Conservation (phyloP, 192 early-diverging fungal species). For the Neocallimastix lanati region DNA sequence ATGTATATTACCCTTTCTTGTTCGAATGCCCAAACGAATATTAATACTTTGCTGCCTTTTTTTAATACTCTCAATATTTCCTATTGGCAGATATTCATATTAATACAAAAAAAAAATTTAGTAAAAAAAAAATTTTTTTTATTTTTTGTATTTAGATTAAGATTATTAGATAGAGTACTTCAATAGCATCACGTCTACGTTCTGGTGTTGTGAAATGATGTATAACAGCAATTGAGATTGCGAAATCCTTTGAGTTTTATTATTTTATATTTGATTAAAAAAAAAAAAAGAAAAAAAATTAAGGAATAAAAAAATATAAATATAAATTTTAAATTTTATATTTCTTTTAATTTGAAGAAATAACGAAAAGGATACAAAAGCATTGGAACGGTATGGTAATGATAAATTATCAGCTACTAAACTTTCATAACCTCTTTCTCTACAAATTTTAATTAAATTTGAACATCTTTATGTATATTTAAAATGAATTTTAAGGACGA, state of each 20-base stretch:
- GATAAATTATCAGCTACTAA: conserved; percentile 62
- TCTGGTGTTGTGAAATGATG: conserved; percentile 75
- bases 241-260: conserved; percentile 51
- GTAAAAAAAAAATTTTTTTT: too few species aligned
- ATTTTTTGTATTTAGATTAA: too few species aligned
- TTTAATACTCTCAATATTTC: conserved; percentile 64
- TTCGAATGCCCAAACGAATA: conserved; percentile 96
- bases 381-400: conserved; percentile 47
- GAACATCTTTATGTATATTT: conserved; percentile 50
- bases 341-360: too few species aligned
- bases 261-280: too few species aligned
- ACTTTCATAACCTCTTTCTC: conserved; percentile 54
- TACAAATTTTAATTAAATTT: conserved; percentile 56
- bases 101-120: too few species aligned
- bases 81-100: too few species aligned
- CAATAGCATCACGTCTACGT: conserved; percentile 47
- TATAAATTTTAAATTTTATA: too few species aligned
- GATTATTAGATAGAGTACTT: too few species aligned
- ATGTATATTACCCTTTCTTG: conserved; percentile 43
- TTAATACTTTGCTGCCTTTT: conserved; percentile 47
- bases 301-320: too few species aligned
- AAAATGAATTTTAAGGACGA: too few species aligned
- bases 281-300: too few species aligned
- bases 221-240: conserved; percentile 86
- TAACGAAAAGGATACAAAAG: conserved; percentile 33